Base-by-base conservation (phyloP, 2,329 filamentous ascomycete species). In the Penicillium sp. region DNA sequence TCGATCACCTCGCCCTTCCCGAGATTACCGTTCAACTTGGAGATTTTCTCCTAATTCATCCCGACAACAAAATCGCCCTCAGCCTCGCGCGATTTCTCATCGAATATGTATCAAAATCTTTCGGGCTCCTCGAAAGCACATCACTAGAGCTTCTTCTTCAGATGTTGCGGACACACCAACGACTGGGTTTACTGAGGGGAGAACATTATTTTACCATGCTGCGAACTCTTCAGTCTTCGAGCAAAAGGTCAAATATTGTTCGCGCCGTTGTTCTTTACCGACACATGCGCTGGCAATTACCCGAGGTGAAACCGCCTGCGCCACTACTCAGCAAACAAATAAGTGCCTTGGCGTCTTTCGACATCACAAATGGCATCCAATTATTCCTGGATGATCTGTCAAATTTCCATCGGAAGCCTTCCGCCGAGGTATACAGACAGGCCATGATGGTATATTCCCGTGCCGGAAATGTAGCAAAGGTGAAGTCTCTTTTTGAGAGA, bases 401-500 rank as follows among this genome's bases (percentile, higher is more conserved):
- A 10, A 51, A 55, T 18, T 70, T 72, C 16, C 61, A 73, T 58
- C 57, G 47, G 34, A 66, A 65, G 47, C 68, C 73, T 15, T 58
- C 70, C 8, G 39, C 59, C 4, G 47, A 58, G 29, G 66, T 65
- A 18, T 78, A 76, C 54, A 69, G 66, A 47, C 46, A 56, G 12
- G 67, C 69, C 4, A 65, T 80, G 38, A 65, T 63, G 8, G 71
- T 70, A 10, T 78, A 79, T 60, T 75, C 81, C 33, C 64, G 67
- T 36, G 69, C 73, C 48, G 79, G 79, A 24, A 75, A 83, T 56
- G 70, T 73, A 13, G 58, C 62, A 23, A 72, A 72, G 18, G 75
- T 81, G 28, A 62, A 76, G 38, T 63, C 68, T 31, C 51, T 81
- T 7, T 81, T 81, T 54, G 60, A 76, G 8, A 70, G 73, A 36